Percentiles rank a stretch among this genome's conserved stretches.
Conservation (phyloP, 139 green algal genomes). For the Chlamydomonas incerta region DNA sequence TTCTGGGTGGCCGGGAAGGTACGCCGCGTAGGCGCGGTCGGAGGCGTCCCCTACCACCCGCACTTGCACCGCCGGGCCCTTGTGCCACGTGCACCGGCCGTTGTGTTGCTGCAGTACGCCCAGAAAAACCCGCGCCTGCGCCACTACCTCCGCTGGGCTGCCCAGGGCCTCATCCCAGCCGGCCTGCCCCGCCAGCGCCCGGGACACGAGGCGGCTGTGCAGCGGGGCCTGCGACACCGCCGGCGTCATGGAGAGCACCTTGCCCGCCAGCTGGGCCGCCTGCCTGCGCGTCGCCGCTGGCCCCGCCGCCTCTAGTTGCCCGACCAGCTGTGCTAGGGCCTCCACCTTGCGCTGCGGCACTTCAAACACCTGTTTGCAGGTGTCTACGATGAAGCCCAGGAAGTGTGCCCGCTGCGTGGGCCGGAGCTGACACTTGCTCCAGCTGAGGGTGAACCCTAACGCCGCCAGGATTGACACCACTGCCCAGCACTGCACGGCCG, state of each 20-base stretch:
- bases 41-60: slow-evolving; percentile 16
- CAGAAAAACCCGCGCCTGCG: too few relatives aligned
- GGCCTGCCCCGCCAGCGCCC: background rate
- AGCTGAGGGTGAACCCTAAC: slow-evolving; percentile 6
- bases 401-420: background rate
- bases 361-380: background rate
- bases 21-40: background rate
- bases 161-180: background rate
- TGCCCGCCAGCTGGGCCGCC: slow-evolving; percentile 13
- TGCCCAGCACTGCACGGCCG: background rate
- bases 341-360: slow-evolving; percentile 26
- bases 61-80: background rate
- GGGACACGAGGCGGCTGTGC: background rate
- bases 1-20: too few relatives aligned
- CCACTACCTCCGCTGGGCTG: background rate
- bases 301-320: background rate
- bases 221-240: background rate
- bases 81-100: background rate
- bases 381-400: slow-evolving; percentile 1
- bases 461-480: background rate
- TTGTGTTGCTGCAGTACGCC: too few relatives aligned
- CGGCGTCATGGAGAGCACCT: background rate
- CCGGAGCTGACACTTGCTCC: slow-evolving; percentile 3
- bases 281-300: background rate
- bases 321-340: background rate